Base-by-base conservation (phyloP, 768 basidiomycete genomes). In the Collybiopsis luxurians region DNA sequence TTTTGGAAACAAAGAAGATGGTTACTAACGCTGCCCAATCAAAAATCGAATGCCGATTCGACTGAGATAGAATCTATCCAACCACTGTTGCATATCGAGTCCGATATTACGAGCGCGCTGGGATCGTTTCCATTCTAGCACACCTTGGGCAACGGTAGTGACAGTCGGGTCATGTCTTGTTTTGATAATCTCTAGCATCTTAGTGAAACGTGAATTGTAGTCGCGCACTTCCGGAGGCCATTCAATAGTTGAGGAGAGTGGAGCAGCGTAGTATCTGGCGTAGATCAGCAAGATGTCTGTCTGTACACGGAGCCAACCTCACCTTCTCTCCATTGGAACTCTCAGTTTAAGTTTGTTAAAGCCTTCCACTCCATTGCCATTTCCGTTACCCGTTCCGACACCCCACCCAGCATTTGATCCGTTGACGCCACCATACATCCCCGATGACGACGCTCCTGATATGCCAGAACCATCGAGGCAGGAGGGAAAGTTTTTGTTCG, bases 41-140 rank as follows among this genome's bases (percentile, higher is more conserved):
- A 99, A 74, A 67, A 98, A 98, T 0, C 97, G 90, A 62, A 99
- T 98, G 0, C 92, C 93, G 46, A 95, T 96, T 26, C 97, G 87
- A 27, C 86, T 89, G 84, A 99, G 85, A 70, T 99, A 98, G 73
- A 98, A 99, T 39, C 97, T 80, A 71, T 98, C 97, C 61, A 99
- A 74, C 92, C 95, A 98, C 24, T 87, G 85, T 70, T 98, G 96
- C 51, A 99, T 90, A 63, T 95, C 92, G 36, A 87, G 76, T 15
- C 90, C 90, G 48, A 94, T 92, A 48, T 84, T 79, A 31, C 76
- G 80, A 13, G 83, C 79, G 45, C 87, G 85, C 67, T 84, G 83
- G 57, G 75, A 78, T 31, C 85, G 80, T 68, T 98, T 98, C 95
- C 95, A 98, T 69, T 99, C 96, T 58, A 98, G 77, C 3, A 99